A percentile compares a stretch with the other conserved stretches of the same genome.
Conservation (phyloP, 192 early-diverging fungal species). For the Linnemannia schmuckeri region DNA sequence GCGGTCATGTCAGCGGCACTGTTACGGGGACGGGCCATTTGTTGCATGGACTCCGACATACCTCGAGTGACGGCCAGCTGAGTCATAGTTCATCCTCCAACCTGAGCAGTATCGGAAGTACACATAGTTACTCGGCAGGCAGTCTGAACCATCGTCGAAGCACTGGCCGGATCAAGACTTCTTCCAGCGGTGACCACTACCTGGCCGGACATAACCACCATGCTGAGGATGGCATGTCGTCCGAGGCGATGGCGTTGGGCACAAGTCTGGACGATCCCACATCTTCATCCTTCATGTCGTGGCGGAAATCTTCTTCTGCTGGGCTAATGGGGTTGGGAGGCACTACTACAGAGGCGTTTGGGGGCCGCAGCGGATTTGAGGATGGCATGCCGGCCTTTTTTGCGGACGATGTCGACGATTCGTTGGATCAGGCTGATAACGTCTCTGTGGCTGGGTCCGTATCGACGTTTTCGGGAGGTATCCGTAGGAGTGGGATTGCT, state of each 20-base stretch:
- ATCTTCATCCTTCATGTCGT: background rate
- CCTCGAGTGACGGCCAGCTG: conserved; percentile 36
- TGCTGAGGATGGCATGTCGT: background rate
- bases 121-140: conserved; percentile 9
- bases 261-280: background rate
- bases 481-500: background rate
- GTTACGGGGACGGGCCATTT: background rate
- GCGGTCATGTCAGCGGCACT: background rate
- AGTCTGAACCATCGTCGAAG: conserved; percentile 37
- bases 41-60: conserved; percentile 30
- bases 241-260: background rate
- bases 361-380: conserved; percentile 26
- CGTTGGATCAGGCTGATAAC: background rate
- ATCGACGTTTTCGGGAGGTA: background rate
- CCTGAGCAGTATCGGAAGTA: conserved; percentile 37
- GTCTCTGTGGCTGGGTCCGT: too few species aligned
- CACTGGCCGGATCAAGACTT: conserved; percentile 28
- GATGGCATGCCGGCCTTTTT: conserved; percentile 48
- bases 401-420: conserved; percentile 18
- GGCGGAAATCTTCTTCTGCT: background rate
- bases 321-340: background rate
- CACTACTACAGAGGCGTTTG: background rate
- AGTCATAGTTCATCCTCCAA: conserved; percentile 24
- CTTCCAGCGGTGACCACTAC: background rate
- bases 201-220: background rate